A percentile compares a stretch with the other conserved stretches of the same genome.
Evolutionary conservation across 1,284 basidiomycete genomes (phyloP).

Genomic region (Apiotrichum gamsii): DNA sequence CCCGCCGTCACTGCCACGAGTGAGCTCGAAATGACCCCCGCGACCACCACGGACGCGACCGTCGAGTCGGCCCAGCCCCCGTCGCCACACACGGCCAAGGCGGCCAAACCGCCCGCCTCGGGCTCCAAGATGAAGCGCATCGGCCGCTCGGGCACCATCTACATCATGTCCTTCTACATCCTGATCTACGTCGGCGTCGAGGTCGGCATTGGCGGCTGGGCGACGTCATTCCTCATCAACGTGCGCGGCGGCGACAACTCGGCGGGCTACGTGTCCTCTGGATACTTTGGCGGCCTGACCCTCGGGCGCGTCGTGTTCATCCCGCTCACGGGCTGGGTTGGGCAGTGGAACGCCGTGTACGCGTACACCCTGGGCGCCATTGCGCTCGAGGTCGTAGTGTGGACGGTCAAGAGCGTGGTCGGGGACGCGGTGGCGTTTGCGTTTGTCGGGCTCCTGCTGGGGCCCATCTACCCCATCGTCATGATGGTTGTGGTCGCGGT

Average conservation of each 20-base stretch:
- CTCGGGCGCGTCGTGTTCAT: slow-evolving; percentile 39
- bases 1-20: neutral
- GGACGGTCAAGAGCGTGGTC: slow-evolving; percentile 58
- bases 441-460: slow-evolving; percentile 52
- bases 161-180: slow-evolving; percentile 37
- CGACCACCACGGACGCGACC: neutral
- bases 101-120: neutral
- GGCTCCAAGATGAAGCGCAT: slow-evolving; percentile 41
- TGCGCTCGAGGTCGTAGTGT: slow-evolving; percentile 56
- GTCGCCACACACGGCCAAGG: slow-evolving; percentile 1
- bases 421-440: slow-evolving; percentile 58
- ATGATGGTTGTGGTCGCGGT: slow-evolving; percentile 45
- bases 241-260: slow-evolving; percentile 34
- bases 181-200: slow-evolving; percentile 41
- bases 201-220: slow-evolving; percentile 42
- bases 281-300: slow-evolving; percentile 43
- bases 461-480: slow-evolving; percentile 63
- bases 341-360: slow-evolving; percentile 33
- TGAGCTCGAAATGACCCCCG: neutral
- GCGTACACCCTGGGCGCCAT: slow-evolving; percentile 34
- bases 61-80: neutral
- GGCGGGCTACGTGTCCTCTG: slow-evolving; percentile 38
- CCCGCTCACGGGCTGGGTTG: slow-evolving; percentile 37
- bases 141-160: slow-evolving; percentile 26
- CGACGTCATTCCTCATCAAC: slow-evolving; percentile 38